Base-by-base conservation (phyloP, 176 grass and related monocot species). In the Hsuehochloa calcarea region DNA sequence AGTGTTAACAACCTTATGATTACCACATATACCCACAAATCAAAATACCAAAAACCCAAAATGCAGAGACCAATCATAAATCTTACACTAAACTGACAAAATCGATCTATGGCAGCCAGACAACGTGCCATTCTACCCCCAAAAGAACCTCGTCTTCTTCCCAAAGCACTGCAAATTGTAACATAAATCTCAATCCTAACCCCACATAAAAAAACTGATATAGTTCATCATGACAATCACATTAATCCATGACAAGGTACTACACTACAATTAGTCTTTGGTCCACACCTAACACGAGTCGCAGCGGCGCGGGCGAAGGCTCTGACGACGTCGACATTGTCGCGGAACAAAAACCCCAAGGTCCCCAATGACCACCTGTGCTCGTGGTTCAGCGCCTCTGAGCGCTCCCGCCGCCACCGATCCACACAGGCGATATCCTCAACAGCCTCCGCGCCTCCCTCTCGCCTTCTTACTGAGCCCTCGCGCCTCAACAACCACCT, bases 351-450 rank as follows among this genome's bases (percentile, higher is more conserved):
- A n/a, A 73, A 71, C 14, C 71, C 66, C 91, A 29, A 69, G n/a
- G 58, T 65, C 68, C 75, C 67, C 68, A 81, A 81, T 19, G 82
- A 89, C 87, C 60, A 85, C 80, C 86, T 94, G 60, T 1, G 84
- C 7, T 82, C 65, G 61, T 85, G 81, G 72, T 83, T 89, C 63
- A 87, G 67, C 15, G 65, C 60, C 47, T 83, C 60, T 16, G 47
- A 65, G 61, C 22, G 26, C 37, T 65, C 1, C 92, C 26, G 76
- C 83, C 23, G 86, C 83, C 38, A 86, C 38, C 55, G 55, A n/a
- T 58, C 34, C 27, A 74, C 86, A 17, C 68, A 88, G 69, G 88
- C 84, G 20, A 52, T 10, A 61, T 29, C 15, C 83, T 89, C 84
- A 70, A 34, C 65, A 85, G 45, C 73, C 72, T 75, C 89, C 88